phyloP scores from a whole-genome alignment of 345 rosid species.

The Euphorbia tirucalli region DNA sequence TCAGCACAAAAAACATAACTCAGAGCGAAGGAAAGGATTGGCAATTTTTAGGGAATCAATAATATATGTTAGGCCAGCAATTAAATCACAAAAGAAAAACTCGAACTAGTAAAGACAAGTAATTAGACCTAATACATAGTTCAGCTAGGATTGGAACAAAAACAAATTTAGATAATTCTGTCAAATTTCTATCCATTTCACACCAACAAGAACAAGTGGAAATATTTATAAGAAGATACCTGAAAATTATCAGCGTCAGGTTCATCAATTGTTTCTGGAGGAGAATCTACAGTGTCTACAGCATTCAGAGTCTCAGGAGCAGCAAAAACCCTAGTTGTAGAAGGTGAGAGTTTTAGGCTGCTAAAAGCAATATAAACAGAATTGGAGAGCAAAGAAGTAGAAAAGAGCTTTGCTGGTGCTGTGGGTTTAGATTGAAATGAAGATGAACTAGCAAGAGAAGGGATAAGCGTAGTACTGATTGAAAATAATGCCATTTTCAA shows the following conservation, averaged over 20 bases:
- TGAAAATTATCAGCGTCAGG: slow-evolving; percentile 38
- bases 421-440: slow-evolving; percentile 30
- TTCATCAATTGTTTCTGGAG: slow-evolving; percentile 36
- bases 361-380: slow-evolving; percentile 22
- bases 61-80: too few relatives aligned
- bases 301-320: slow-evolving; percentile 59
- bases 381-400: slow-evolving; percentile 26
- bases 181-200: slow-evolving; percentile 4
- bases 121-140: neutral
- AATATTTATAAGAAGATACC: slow-evolving; percentile 31
- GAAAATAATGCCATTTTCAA: slow-evolving; percentile 59
- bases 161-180: neutral
- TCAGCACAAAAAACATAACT: too few relatives aligned
- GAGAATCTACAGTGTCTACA: slow-evolving; percentile 22
- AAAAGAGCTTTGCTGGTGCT: slow-evolving; percentile 34
- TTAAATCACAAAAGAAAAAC: too few relatives aligned
- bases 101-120: neutral
- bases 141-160: neutral
- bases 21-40: too few relatives aligned
- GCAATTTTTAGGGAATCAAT: too few relatives aligned
- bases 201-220: neutral
- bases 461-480: slow-evolving; percentile 44
- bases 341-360: slow-evolving; percentile 35
- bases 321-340: slow-evolving; percentile 48
- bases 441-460: slow-evolving; percentile 43